These are phyloP conservation scores for Phaffia australis DNA, from an alignment of 768 basidiomycete genomes.

Conservation along the genomic window DNA sequence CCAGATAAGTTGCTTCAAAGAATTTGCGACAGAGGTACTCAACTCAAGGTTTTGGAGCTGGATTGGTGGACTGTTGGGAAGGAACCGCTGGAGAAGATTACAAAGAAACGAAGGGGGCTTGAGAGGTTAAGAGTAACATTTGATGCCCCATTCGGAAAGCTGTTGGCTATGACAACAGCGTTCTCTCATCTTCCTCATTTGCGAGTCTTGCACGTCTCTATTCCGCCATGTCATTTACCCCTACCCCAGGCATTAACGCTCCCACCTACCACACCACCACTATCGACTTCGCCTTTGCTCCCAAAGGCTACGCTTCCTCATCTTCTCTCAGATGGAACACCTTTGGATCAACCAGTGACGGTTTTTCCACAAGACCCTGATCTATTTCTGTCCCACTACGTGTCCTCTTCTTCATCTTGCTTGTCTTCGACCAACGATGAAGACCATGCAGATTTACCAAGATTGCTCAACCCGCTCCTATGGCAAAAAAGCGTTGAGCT, in stretches of 20 bases:
- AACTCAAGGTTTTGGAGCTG: slow-evolving; percentile 14
- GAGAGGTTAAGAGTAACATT: slow-evolving; percentile 17
- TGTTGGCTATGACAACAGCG: slow-evolving; percentile 17
- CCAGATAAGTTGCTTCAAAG: background rate
- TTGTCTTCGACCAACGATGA: too few relatives aligned
- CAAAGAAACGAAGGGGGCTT: slow-evolving; percentile 12
- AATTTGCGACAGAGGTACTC: background rate
- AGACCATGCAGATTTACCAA: background rate
- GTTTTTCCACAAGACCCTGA: too few relatives aligned
- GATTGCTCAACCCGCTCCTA: background rate
- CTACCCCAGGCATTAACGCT: background rate
- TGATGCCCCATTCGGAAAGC: slow-evolving; percentile 20
- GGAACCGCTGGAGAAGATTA: slow-evolving; percentile 1
- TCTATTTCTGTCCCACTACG: too few relatives aligned
- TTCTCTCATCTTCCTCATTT: slow-evolving; percentile 15
- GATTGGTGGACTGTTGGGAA: slow-evolving; percentile 16
- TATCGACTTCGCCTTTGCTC: slow-evolving; percentile 10
- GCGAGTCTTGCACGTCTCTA: slow-evolving; percentile 15
- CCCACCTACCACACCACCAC: slow-evolving; percentile 8
- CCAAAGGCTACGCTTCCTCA: background rate
- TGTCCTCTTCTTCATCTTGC: too few relatives aligned
- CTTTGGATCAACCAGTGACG: too few relatives aligned
- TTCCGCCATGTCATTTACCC: slow-evolving; percentile 12
- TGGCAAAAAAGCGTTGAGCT: slow-evolving; percentile 14
- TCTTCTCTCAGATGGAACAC: too few relatives aligned